phyloP scores from a whole-genome alignment of 345 rosid genomes.

The Brassica juncea region DNA sequence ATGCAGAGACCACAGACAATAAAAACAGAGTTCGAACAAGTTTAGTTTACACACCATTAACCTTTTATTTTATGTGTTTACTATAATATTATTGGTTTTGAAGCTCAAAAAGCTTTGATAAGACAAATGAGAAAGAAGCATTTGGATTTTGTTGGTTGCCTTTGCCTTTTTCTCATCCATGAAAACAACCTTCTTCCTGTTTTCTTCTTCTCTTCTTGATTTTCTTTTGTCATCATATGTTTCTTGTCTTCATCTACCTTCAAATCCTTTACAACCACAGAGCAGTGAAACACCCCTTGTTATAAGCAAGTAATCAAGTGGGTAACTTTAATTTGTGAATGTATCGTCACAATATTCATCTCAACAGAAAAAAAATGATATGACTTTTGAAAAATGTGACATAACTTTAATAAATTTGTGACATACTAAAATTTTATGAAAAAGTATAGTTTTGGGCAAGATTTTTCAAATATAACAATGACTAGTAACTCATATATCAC shows the following conservation, averaged over 20 bases:
- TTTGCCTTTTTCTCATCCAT: background rate
- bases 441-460: too few species aligned
- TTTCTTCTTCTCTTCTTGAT: background rate
- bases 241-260: background rate
- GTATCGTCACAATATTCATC: too few species aligned
- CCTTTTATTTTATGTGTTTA: background rate
- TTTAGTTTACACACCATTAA: too few species aligned
- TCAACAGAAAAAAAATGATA: too few species aligned
- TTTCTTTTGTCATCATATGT: background rate
- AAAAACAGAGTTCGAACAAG: too few species aligned
- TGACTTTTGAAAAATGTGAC: too few species aligned
- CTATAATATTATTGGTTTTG: background rate
- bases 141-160: background rate
- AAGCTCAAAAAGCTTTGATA: background rate
- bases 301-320: background rate
- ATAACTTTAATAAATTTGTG: too few species aligned
- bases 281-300: background rate
- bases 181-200: background rate
- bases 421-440: too few species aligned
- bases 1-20: too few species aligned
- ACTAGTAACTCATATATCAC: too few species aligned
- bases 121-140: background rate
- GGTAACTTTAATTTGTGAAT: too few species aligned
- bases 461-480: too few species aligned
- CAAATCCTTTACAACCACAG: background rate